These are phyloP conservation scores for Solanum tarapatanum DNA, from an alignment of 257 asterid genomes.

Conservation along the genomic window DNA sequence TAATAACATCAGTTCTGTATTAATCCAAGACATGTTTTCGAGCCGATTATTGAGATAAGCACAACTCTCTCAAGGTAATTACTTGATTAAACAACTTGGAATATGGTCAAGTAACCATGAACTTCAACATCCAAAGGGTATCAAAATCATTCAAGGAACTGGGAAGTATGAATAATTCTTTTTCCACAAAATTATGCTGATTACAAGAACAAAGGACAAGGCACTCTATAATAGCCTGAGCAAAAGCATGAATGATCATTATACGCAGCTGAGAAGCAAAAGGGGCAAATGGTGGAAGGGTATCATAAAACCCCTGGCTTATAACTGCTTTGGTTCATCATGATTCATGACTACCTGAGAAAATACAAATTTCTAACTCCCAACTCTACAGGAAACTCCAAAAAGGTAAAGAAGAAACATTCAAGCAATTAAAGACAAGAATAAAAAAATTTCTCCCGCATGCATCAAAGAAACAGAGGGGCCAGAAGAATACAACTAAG, in stretches of 20 bases:
- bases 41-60: not conserved
- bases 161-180: not conserved
- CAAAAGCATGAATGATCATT: slow-evolving; percentile 19
- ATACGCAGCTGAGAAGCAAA: slow-evolving; percentile 39
- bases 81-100: not conserved
- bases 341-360: slow-evolving; percentile 28
- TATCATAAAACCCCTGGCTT: slow-evolving; percentile 8
- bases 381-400: slow-evolving; percentile 42
- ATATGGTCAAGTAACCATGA: not conserved
- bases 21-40: not conserved
- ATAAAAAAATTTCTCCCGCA: slow-evolving; percentile 41
- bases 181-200: not conserved
- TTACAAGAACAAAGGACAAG: not conserved
- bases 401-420: slow-evolving; percentile 17
- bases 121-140: not conserved
- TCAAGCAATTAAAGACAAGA: slow-evolving; percentile 50
- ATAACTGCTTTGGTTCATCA: slow-evolving; percentile 33
- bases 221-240: slow-evolving; percentile 8
- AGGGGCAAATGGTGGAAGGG: slow-evolving; percentile 8
- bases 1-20: not conserved
- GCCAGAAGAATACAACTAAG: slow-evolving; percentile 22
- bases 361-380: slow-evolving; percentile 34
- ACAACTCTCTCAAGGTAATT: not conserved
- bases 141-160: not conserved
- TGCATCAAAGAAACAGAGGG: slow-evolving; percentile 34